Base-by-base conservation (phyloP, 257 asterid genomes). In the Solanum chilense region DNA sequence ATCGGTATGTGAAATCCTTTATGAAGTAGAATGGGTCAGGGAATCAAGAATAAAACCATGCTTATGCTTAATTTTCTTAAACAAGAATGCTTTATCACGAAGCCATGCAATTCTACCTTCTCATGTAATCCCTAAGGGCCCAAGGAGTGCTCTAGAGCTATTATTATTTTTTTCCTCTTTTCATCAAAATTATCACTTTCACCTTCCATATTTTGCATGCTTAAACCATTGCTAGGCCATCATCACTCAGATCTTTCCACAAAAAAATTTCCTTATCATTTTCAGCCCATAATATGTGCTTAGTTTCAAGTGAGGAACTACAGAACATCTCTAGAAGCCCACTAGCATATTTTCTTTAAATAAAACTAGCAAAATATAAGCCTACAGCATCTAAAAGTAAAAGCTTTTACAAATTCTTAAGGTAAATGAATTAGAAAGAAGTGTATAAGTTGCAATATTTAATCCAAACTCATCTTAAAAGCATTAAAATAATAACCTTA, bases 401-500 rank as follows among this genome's bases (percentile, higher is more conserved):
- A 80, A 18, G 69, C 39, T 37, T 37, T 37, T 37, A 37, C 39
- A 37, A 37, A 37, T 37, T 37, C 39, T 37, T 12, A 27, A 27
- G 68, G 85, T 80, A 81, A 47, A 80, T 49, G 85, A 49, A 47
- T 18, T 44, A 81, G 69, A 29, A 29, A 81, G 44, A 81, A 81
- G 16, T 27, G 56, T 29, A 29, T 80, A 80, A 80, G 29, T 80
- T 80, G 85, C 3, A 29, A 84, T 52, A 52, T 27, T 12, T 29
- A n/a, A 41, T 66, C 87, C 31, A 84, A 58, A 66, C n/a, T 70
- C 25, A 66, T 84, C 45, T 62, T 27, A 84, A 84, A 27, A 16
- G 60, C 45, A 42, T 5, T 68, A 44, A 84, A 39, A 42, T 29
- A 66, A 85, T 85, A 87, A 97, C 99, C 99, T 97, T 92, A 97